phyloP scores from a whole-genome alignment of 495 filamentous ascomycete species.

The Neurospora sp. region DNA sequence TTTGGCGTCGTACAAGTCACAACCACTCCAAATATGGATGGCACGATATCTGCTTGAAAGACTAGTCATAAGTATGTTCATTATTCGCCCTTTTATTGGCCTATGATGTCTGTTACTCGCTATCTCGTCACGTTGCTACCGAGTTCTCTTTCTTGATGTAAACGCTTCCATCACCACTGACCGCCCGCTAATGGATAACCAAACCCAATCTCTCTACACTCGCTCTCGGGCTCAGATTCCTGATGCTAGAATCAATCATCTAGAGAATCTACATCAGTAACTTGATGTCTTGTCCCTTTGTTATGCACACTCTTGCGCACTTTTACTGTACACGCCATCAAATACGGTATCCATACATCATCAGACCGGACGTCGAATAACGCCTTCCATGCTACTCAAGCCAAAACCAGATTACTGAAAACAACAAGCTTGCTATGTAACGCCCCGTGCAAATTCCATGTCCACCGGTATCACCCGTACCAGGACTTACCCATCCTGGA shows the following conservation, averaged over 20 bases:
- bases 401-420: background rate
- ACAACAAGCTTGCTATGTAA: background rate
- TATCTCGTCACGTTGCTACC: background rate
- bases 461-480: background rate
- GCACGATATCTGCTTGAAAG: background rate
- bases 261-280: background rate
- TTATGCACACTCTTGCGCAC: background rate
- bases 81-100: background rate
- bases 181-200: background rate
- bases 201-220: background rate
- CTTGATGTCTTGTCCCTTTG: background rate
- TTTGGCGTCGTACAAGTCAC: background rate
- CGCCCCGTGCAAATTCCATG: background rate
- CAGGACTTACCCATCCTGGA: background rate
- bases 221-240: background rate
- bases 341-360: background rate
- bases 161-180: background rate
- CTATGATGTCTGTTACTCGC: background rate
- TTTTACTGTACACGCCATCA: background rate
- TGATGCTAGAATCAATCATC: background rate
- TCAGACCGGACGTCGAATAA: background rate
- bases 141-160: background rate
- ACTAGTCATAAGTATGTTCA: background rate
- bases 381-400: background rate
- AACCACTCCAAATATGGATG: background rate